A percentile compares a stretch with the other conserved stretches of the same genome.
phyloP scores from a whole-genome alignment of 176 grass and related monocot species.

The Bothriochloa decipiens region DNA sequence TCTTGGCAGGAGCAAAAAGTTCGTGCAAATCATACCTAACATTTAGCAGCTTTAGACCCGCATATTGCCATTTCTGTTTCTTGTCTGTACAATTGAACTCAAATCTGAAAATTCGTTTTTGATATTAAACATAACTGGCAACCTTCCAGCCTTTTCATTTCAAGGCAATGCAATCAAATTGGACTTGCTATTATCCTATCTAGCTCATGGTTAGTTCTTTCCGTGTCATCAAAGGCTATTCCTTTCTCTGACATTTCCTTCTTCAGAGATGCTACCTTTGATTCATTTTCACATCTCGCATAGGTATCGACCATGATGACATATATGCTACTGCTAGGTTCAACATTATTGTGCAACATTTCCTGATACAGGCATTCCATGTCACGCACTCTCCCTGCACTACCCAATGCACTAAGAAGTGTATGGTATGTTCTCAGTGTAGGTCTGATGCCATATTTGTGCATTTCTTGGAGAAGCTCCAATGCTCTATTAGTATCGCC shows the following conservation, averaged over 20 bases:
- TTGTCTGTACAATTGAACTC: background rate
- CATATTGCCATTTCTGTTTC: background rate
- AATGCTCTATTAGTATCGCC: constrained; percentile 50
- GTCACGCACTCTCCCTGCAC: constrained; percentile 52
- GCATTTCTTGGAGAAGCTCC: constrained; percentile 58
- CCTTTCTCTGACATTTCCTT: constrained; percentile 54
- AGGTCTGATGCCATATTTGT: constrained; percentile 50
- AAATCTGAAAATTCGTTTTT: background rate
- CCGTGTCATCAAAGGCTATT: constrained; percentile 25
- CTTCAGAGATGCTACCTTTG: constrained; percentile 51
- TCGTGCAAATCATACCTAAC: background rate
- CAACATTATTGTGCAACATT: constrained; percentile 60
- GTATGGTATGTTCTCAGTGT: constrained; percentile 49
- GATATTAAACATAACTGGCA: constrained; percentile 3
- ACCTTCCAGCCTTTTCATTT: background rate
- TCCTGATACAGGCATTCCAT: constrained; percentile 56
- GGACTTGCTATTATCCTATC: background rate
- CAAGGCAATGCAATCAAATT: constrained; percentile 4
- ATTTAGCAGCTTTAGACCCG: background rate
- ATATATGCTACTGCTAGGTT: constrained; percentile 49
- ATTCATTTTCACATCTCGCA: constrained; percentile 48
- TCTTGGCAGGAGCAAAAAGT: background rate
- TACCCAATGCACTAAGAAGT: constrained; percentile 47
- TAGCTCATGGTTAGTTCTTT: background rate
- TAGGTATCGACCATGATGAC: constrained; percentile 48